Conservation (phyloP, 768 basidiomycete species). For the Auriscalpium microsporum region DNA sequence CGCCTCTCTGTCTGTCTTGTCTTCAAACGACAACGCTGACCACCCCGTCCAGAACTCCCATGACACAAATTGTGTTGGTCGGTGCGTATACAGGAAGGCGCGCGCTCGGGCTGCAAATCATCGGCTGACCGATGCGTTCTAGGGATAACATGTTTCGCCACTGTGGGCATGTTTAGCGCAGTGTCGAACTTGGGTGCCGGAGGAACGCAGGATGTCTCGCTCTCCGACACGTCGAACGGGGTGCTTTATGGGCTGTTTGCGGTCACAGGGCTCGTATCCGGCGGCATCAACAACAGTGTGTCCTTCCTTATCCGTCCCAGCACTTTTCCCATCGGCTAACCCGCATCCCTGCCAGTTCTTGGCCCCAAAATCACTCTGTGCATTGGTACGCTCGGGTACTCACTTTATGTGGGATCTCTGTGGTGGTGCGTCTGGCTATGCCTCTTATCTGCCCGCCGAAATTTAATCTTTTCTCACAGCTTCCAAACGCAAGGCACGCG, state of each 20-base stretch:
- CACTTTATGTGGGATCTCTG: conserved; percentile 39
- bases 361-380: conserved; percentile 42
- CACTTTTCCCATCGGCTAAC: neutral
- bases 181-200: conserved; percentile 31
- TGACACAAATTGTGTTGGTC: conserved; percentile 13
- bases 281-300: conserved; percentile 28
- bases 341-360: conserved; percentile 23
- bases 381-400: conserved; percentile 44
- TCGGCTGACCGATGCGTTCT: too few relatives aligned
- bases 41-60: conserved; percentile 5
- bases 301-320: neutral
- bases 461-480: conserved; percentile 5
- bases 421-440: conserved; percentile 28
- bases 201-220: conserved; percentile 30
- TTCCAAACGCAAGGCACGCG: conserved; percentile 30
- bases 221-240: conserved; percentile 32
- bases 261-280: conserved; percentile 32
- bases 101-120: too few relatives aligned
- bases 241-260: conserved; percentile 37
- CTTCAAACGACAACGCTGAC: neutral
- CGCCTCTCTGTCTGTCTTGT: neutral
- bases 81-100: neutral
- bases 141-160: conserved; percentile 24
- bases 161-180: conserved; percentile 33
- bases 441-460: neutral